A percentile compares a stretch with the other conserved stretches of the same genome.
phyloP scores from a whole-genome alignment of 2,329 filamentous ascomycete genomes.

The Fusarium sp. region DNA sequence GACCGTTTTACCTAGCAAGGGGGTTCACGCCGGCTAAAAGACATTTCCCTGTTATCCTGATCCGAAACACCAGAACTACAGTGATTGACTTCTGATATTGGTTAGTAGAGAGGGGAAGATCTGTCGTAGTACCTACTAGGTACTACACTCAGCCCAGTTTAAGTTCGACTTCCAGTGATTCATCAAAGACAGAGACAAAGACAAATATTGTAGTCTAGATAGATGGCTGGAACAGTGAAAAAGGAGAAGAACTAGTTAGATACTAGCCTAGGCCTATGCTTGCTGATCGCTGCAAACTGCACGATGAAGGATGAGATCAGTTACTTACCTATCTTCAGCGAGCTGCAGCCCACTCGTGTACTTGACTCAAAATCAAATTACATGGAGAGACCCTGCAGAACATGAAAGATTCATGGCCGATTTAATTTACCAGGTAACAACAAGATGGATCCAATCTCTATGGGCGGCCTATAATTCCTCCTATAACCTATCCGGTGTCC shows the following conservation, averaged over 20 bases:
- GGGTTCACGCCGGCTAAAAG: slow-evolving; percentile 34
- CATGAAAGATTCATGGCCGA: not conserved
- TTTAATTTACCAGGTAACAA: not conserved
- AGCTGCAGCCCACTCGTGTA: slow-evolving; percentile 5
- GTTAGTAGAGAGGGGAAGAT: not conserved
- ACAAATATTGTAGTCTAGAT: not conserved
- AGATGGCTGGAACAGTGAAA: not conserved
- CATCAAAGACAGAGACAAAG: not conserved
- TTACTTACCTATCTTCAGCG: slow-evolving; percentile 7
- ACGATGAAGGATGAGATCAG: not conserved
- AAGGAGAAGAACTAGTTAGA: not conserved
- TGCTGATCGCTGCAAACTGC: slow-evolving; percentile 9
- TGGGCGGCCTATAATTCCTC: not conserved
- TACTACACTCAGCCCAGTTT: not conserved
- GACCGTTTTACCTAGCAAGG: slow-evolving; percentile 24
- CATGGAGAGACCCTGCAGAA: slow-evolving; percentile 25
- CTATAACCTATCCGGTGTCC: not conserved
- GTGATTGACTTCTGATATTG: not conserved
- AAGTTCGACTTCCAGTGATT: slow-evolving; percentile 1
- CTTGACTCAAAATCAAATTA: slow-evolving; percentile 1
- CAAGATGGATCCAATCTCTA: not conserved
- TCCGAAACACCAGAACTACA: slow-evolving; percentile 13
- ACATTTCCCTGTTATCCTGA: slow-evolving; percentile 26
- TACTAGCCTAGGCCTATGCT: not conserved
- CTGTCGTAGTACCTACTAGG: not conserved